Evolutionary conservation across 495 filamentous ascomycete genomes (phyloP), one percentile per base, ranked within the genome.

Genomic region (Penicillium bovifimosum): DNA sequence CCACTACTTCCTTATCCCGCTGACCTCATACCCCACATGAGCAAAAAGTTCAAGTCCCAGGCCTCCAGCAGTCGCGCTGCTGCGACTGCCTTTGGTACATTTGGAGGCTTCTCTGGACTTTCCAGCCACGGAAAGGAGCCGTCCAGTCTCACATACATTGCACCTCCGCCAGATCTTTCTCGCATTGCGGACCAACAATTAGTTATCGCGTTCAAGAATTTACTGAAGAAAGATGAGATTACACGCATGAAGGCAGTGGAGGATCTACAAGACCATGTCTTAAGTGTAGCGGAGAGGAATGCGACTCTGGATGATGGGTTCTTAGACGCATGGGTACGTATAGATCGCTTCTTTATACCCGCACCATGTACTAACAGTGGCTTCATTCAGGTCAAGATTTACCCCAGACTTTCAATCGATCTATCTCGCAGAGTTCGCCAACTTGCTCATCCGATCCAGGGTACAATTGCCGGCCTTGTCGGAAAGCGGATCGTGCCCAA

Each of bases 171-270:
- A 47, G 85, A 96, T 67, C 79, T 96, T 42, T 85, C 84, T 28
- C 70, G 63, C 26, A 83, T 98, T 50, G 87, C 80, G 10, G 85
- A 96, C 43, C 75, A 89, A 27, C 87, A 90, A 60, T 73, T 93
- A 41, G 81, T 89, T 11, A 91, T 99, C 8, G 80, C 85, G 17
- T 91, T 96, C 75, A 95, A 96, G 66, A 95, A 91, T 59, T 76
- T 96, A 13, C 78, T 83, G 41, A 99, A 97, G 72, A 95, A 90
- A 68, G 91, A 96, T 72, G 85, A 85, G 51, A 92, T 82, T 11
- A 99, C 95, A 26, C 92, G 95, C 59, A 77, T 85, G n/a, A 96
- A 95, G 65, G 93, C 90, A 0, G 65, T 99, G 43, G 92, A 97
- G 48, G 92, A 96, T 36, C 65, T 99, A 29, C 79, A 85, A 40